These are phyloP conservation scores for Fusarium irregulare DNA, from an alignment of 2,329 filamentous ascomycete species.

Conservation along the genomic window DNA sequence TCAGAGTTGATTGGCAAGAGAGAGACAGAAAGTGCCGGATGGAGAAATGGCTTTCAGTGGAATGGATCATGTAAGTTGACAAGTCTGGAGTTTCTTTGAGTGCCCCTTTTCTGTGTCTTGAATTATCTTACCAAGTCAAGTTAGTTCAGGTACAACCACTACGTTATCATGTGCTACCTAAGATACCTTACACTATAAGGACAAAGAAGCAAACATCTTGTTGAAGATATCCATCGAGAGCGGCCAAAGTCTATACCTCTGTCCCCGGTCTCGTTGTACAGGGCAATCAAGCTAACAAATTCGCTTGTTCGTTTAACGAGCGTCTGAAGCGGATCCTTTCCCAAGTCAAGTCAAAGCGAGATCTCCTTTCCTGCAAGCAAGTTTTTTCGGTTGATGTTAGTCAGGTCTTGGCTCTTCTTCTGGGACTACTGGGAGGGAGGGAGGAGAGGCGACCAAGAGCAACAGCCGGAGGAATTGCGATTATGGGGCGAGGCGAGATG, in stretches of 20 bases:
- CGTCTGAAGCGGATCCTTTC: not conserved
- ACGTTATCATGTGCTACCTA: not conserved
- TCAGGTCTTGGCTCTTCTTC: conserved; percentile 21
- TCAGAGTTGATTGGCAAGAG: conserved; percentile 20
- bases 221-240: conserved; percentile 9
- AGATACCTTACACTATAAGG: not conserved
- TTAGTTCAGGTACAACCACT: not conserved
- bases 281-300: conserved; percentile 35
- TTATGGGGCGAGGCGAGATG: conserved; percentile 22
- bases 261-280: conserved; percentile 32
- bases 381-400: conserved; percentile 15
- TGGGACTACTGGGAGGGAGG: not conserved
- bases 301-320: conserved; percentile 24
- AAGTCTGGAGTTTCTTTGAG: conserved; percentile 12
- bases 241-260: conserved; percentile 6
- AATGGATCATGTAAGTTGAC: not conserved
- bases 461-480: conserved; percentile 27
- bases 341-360: conserved; percentile 9
- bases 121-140: not conserved
- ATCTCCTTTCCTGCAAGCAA: conserved; percentile 19
- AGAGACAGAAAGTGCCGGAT: conserved; percentile 20
- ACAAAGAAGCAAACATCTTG: not conserved
- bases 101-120: conserved; percentile 24
- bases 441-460: conserved; percentile 17
- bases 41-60: conserved; percentile 6